phyloP scores from a whole-genome alignment of 2,329 filamentous ascomycete genomes.

The Herpotrichia juniperi region DNA sequence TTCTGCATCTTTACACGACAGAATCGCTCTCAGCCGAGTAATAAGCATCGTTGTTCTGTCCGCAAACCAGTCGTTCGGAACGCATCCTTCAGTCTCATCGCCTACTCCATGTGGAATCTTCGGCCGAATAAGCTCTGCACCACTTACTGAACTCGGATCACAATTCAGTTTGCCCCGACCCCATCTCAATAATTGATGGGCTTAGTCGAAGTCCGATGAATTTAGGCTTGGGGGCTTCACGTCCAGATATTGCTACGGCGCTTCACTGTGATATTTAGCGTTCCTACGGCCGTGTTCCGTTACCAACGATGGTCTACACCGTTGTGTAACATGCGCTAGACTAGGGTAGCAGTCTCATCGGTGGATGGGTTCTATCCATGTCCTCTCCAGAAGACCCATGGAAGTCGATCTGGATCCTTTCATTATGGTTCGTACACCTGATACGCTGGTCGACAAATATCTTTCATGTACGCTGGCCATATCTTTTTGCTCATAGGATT shows the following conservation, averaged over 20 bases:
- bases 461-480: neutral
- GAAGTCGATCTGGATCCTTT: neutral
- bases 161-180: neutral
- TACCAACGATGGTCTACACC: too few species aligned
- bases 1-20: neutral
- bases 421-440: neutral
- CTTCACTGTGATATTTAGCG: too few species aligned
- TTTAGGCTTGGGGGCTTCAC: neutral
- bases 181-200: neutral
- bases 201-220: constrained; percentile 3
- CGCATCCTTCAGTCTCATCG: too few species aligned
- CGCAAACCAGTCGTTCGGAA: neutral
- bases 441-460: neutral
- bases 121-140: neutral
- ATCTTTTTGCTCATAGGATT: neutral
- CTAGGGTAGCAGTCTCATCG: neutral
- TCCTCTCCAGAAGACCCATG: neutral
- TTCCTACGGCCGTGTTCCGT: too few species aligned
- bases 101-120: neutral
- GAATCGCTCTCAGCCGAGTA: neutral
- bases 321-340: neutral
- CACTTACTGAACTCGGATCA: neutral
- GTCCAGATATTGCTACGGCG: neutral
- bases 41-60: neutral
- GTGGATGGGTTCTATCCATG: neutral